phyloP scores from a whole-genome alignment of 345 rosid species.

The Nephelium lappaceum region DNA sequence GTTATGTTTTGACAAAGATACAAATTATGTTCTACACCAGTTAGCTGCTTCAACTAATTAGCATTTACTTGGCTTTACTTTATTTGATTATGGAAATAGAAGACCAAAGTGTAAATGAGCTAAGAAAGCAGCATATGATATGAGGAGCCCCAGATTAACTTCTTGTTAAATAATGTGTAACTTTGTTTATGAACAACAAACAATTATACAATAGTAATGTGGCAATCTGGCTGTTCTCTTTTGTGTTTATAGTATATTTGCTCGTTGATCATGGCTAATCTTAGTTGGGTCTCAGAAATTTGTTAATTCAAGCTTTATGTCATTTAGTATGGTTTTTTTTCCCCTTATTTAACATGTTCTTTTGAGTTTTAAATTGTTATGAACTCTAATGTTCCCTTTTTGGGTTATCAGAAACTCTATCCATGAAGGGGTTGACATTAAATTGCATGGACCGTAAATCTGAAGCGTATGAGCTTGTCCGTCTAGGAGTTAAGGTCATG shows the following conservation, averaged over 20 bases:
- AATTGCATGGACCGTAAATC: constrained; percentile 99
- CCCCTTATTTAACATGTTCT: neutral
- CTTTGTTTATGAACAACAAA: neutral
- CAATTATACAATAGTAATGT: neutral
- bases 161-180: neutral
- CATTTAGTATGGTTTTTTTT: neutral
- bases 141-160: neutral
- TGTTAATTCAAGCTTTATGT: neutral
- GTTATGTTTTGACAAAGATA: neutral
- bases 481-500: constrained; percentile 86
- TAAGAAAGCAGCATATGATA: neutral
- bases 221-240: neutral
- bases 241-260: neutral
- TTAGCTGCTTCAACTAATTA: neutral
- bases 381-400: neutral
- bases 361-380: neutral
- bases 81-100: neutral
- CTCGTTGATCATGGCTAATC: constrained; percentile 6
- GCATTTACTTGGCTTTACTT: neutral
- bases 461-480: constrained; percentile 98
- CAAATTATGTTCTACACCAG: neutral
- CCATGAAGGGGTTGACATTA: constrained; percentile 97
- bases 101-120: neutral
- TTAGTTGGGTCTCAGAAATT: neutral
- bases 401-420: constrained; percentile 76